Evolutionary conservation across 108 stramenopile species (phyloP).

Genomic region (Pseudonitzschia multiseries): DNA sequence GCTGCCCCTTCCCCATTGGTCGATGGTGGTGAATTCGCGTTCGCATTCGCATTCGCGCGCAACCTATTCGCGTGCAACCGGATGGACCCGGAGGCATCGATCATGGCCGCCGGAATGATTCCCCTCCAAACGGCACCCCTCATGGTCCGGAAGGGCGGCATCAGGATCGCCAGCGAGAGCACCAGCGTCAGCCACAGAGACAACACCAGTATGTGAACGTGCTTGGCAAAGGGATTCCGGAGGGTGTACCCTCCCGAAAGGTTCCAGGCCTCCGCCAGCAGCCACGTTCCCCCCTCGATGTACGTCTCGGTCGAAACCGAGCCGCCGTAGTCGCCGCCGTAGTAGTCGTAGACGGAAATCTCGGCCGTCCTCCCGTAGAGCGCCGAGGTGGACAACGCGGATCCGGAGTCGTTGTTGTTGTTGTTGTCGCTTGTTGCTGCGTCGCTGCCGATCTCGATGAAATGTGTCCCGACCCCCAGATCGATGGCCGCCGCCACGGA

Average conservation of each 20-base stretch:
- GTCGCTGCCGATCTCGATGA: neutral
- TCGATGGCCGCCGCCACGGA: neutral
- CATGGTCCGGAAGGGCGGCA: slow-evolving; percentile 1
- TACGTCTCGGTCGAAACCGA: neutral
- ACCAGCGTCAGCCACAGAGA: neutral
- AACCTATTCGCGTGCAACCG: neutral
- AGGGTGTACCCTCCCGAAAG: neutral
- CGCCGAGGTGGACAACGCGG: neutral
- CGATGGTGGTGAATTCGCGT: no score
- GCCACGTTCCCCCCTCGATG: slow-evolving; percentile 17
- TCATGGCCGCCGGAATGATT: neutral
- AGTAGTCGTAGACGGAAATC: neutral
- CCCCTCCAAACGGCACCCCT: neutral
- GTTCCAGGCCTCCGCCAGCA: slow-evolving; percentile 4
- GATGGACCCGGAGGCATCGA: neutral
- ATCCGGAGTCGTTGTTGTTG: no score
- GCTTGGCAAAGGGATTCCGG: slow-evolving; percentile 6
- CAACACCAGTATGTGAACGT: neutral
- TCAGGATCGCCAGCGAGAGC: neutral
- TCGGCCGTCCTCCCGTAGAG: neutral
- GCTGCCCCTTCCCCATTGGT: no score
- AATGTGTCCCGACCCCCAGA: neutral
- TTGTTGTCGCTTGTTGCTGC: neutral
- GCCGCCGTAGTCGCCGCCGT: no score
- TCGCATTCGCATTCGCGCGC: no score